Base-by-base conservation (phyloP, 805 yeast species). In the Metschnikowia similis region DNA sequence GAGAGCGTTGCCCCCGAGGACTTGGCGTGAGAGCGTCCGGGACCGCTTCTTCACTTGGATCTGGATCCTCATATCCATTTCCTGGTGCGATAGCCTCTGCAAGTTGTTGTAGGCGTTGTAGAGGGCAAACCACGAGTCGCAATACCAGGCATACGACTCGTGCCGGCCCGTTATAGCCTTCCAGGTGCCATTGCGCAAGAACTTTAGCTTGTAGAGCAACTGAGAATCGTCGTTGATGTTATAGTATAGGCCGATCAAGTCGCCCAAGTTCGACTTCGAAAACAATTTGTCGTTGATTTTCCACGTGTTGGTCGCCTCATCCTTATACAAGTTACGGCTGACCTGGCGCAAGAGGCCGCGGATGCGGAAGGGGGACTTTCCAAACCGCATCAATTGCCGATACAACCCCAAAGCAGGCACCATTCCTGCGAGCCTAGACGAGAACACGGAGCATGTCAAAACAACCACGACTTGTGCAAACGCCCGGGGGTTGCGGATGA, bases 311-410 rank as follows among this genome's bases (percentile, higher is more conserved):
- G 47, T 32, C 29, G 46, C 41, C 9, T 38, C 28, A 41, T 56
- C 56, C 27, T 44, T 45, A 36, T 50, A 51, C 28, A 48, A 28
- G 52, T 59, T 51, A 21, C 47, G 50, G 37, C 57, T 36, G 35
- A 63, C 35, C 52, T 74, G 76, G 16, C 54, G 55, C 30, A 62
- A 44, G 14, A 80, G 54, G 27, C 69, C 63, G 35, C 75, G 60
- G 2, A 82, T 38, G 54, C 84, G 72, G 64, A 83, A 81, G 1
- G 89, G 89, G 6, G 86, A 74, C 41, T 82, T 80, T 37, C 91
- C 92, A 52, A 84, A 84, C 56, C 92, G 74, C 56, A 85, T 66
- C 48, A 83, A 74, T 60, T 84, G 89, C 65, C 94, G 77, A 64
- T 83, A 86, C 9, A 77, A 66, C 46, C 76, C 78, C 47, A 79